These are phyloP conservation scores for Nicotiana obtusifolia DNA, from an alignment of 257 asterid genomes.

Conservation along the genomic window DNA sequence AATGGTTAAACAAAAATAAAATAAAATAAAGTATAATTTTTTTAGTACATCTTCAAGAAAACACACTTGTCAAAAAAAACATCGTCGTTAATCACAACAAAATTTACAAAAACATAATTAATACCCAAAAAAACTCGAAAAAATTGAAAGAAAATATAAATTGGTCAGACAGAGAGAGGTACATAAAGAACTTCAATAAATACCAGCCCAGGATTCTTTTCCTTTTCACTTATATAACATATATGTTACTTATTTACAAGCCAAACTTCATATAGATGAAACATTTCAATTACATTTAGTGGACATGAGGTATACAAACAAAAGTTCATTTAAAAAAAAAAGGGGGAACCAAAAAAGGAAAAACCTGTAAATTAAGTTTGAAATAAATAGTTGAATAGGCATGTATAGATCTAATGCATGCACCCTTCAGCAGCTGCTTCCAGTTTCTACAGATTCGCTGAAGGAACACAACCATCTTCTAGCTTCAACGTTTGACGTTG, in stretches of 20 bases:
- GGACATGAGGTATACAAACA: neutral
- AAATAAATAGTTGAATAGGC: neutral
- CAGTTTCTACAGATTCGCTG: conserved; percentile 45
- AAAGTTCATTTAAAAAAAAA: neutral
- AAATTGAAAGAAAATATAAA: too few relatives aligned
- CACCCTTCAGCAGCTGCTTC: conserved; percentile 39
- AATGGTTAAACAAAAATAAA: neutral
- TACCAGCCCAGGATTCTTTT: neutral
- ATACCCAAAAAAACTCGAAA: too few relatives aligned
- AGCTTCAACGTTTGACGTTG: conserved; percentile 44
- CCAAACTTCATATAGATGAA: neutral
- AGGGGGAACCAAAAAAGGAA: too few relatives aligned
- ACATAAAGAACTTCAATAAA: neutral
- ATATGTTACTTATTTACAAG: neutral
- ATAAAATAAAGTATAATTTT: neutral
- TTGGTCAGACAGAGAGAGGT: neutral
- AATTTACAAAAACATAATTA: too few relatives aligned
- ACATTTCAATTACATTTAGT: neutral
- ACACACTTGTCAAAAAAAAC: neutral
- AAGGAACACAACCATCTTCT: conserved; percentile 73
- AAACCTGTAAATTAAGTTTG: conserved; percentile 1
- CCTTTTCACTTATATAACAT: neutral
- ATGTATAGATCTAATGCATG: neutral
- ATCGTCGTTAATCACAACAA: neutral
- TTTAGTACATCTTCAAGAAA: neutral